Percentiles rank a stretch among this genome's conserved stretches.
These are phyloP conservation scores for Liquidambar formosana DNA, from an alignment of 164 flowering plant species.

Conservation along the genomic window DNA sequence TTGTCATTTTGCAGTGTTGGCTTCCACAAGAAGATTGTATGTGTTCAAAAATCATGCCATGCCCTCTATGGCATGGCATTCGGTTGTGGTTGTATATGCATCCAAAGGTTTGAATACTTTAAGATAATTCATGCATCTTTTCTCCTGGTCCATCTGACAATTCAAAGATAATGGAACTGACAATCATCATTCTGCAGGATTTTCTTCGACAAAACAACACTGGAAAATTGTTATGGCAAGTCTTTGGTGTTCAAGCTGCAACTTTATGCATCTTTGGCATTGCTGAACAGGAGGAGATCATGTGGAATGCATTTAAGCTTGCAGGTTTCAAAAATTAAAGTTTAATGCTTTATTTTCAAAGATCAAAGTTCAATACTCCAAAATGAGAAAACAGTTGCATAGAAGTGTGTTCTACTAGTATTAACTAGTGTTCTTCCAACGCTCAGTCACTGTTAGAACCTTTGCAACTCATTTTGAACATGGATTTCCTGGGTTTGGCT, in stretches of 20 bases:
- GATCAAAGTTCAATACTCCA: too few relatives aligned
- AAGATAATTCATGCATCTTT: background rate
- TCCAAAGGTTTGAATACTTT: constrained; percentile 68
- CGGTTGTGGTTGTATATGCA: constrained; percentile 97
- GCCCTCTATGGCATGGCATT: constrained; percentile 64
- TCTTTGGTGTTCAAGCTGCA: constrained; percentile 83
- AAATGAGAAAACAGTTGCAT: background rate
- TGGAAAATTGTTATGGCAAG: constrained; percentile 94
- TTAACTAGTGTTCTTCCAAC: background rate
- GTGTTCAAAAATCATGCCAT: constrained; percentile 64
- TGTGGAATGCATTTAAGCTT: constrained; percentile 78
- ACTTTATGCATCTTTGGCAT: constrained; percentile 86
- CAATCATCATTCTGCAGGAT: constrained; percentile 48
- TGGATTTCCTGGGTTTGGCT: background rate
- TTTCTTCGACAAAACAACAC: constrained; percentile 93
- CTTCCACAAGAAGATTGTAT: constrained; percentile 89
- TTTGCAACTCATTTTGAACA: background rate
- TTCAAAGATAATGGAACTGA: background rate
- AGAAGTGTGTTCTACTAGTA: background rate
- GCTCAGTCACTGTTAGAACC: background rate
- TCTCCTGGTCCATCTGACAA: background rate
- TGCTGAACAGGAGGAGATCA: constrained; percentile 81
- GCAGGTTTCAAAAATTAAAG: constrained; percentile 47
- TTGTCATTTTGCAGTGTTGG: constrained; percentile 71
- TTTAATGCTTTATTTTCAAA: background rate